phyloP scores from a whole-genome alignment of 495 filamentous ascomycete genomes.

The Penicillium pancosmium region DNA sequence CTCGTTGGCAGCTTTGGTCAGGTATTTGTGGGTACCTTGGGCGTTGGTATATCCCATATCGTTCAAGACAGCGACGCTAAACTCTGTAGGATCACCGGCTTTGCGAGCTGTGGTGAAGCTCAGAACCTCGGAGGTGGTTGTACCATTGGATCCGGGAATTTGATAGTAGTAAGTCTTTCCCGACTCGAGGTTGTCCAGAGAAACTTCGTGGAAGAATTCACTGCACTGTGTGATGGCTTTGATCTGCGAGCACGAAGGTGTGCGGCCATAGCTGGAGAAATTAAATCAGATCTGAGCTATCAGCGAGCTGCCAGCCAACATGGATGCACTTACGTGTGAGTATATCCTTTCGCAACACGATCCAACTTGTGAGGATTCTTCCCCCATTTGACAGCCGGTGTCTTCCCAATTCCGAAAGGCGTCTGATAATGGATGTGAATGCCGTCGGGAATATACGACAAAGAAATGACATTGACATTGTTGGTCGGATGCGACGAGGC shows the following conservation, averaged over 20 bases:
- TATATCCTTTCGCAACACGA: slow-evolving; percentile 35
- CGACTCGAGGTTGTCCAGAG: slow-evolving; percentile 36
- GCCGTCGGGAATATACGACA: slow-evolving; percentile 51
- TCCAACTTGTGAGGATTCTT: slow-evolving; percentile 28
- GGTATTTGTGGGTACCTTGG: slow-evolving; percentile 46
- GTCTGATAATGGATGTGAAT: slow-evolving; percentile 59
- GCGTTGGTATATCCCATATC: slow-evolving; percentile 57
- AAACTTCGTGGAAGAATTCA: slow-evolving; percentile 53
- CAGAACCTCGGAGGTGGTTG: slow-evolving; percentile 40
- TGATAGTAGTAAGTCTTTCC: slow-evolving; percentile 52
- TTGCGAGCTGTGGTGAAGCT: slow-evolving; percentile 47
- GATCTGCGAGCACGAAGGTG: slow-evolving; percentile 51
- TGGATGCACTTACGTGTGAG: slow-evolving; percentile 33
- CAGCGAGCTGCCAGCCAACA: background rate
- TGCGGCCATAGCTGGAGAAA: slow-evolving; percentile 48
- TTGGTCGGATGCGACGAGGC: slow-evolving; percentile 42
- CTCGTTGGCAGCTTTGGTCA: slow-evolving; percentile 38
- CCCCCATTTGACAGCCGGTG: slow-evolving; percentile 48
- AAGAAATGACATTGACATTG: slow-evolving; percentile 57
- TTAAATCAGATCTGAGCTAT: background rate
- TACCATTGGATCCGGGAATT: slow-evolving; percentile 47
- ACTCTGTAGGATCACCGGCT: slow-evolving; percentile 37
- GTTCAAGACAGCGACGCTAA: slow-evolving; percentile 45
- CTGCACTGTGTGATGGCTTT: slow-evolving; percentile 51
- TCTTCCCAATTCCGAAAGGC: slow-evolving; percentile 49